Percentiles rank a stretch among this genome's conserved stretches.
Conservation (phyloP, 371 early-diverging fungal genomes). For the Apophysomyces elegans region DNA sequence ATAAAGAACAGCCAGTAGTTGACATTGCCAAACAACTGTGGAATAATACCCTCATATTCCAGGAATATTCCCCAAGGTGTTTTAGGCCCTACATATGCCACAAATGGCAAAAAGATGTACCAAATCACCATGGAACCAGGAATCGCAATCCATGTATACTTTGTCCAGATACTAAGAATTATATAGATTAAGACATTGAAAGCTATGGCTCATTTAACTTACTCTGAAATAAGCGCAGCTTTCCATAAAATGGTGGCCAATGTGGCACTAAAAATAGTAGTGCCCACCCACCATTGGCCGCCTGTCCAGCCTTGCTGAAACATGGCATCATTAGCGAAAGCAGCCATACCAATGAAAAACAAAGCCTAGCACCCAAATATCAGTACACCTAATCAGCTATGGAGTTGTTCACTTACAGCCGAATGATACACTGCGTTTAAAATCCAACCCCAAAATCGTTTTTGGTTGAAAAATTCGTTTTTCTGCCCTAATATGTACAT, state of each 20-base stretch:
- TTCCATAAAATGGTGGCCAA: conserved; percentile 82
- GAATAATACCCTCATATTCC: conserved; percentile 84
- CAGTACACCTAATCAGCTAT: not conserved
- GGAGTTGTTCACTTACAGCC: conserved; percentile 27
- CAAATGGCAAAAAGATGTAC: conserved; percentile 89
- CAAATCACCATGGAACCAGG: conserved; percentile 86
- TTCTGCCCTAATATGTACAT: conserved; percentile 93
- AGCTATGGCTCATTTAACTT: conserved; percentile 24
- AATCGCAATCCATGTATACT: conserved; percentile 80
- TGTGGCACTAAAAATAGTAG: conserved; percentile 78
- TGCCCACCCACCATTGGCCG: conserved; percentile 83
- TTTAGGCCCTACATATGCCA: conserved; percentile 78
- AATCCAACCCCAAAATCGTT: conserved; percentile 95
- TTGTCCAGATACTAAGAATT: conserved; percentile 74
- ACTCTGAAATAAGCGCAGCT: conserved; percentile 83
- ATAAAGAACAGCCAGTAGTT: conserved; percentile 90
- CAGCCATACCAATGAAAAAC: conserved; percentile 63
- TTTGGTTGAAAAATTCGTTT: conserved; percentile 90
- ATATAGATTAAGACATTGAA: not conserved
- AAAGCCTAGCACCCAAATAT: conserved; percentile 38
- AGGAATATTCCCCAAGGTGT: conserved; percentile 64
- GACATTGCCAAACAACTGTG: conserved; percentile 68
- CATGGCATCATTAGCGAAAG: conserved; percentile 64
- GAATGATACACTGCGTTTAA: conserved; percentile 94
- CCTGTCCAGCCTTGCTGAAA: conserved; percentile 65